Conservation (phyloP, 768 basidiomycete genomes). For the Fomitopsis serialis region DNA sequence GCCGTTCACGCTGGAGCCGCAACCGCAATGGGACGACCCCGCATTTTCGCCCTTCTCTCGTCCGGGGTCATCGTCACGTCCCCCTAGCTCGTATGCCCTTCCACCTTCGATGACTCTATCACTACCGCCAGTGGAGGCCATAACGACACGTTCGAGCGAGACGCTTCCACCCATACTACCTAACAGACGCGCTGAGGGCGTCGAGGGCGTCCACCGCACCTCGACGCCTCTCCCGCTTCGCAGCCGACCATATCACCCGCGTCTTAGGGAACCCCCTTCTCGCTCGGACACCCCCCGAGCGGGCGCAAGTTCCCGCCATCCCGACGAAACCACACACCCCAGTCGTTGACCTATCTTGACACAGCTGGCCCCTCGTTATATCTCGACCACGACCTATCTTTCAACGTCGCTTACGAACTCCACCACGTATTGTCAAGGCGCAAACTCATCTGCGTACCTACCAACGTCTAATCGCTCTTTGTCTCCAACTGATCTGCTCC, state of each 20-base stretch:
- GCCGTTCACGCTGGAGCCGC: conserved; percentile 64
- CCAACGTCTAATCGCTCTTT: neutral
- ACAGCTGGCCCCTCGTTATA: conserved; percentile 7
- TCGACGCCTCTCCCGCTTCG: neutral
- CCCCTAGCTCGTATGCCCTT: conserved; percentile 3
- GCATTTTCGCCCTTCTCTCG: conserved; percentile 26
- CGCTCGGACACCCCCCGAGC: neutral
- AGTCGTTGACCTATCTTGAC: too few relatives aligned
- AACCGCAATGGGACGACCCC: conserved; percentile 58
- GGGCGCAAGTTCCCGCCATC: neutral
- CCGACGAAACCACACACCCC: neutral
- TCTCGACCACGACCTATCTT: conserved; percentile 14
- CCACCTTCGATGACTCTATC: neutral
- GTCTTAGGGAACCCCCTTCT: neutral
- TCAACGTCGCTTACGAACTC: conserved; percentile 15
- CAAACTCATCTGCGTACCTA: neutral
- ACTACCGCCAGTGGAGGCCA: neutral
- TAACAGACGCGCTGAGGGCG: neutral
- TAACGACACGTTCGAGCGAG: neutral
- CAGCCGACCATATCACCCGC: neutral
- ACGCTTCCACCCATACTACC: neutral
- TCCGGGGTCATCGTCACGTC: conserved; percentile 14
- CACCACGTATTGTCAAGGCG: conserved; percentile 9
- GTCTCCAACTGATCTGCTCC: neutral
- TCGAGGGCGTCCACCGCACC: neutral